Percentiles rank a stretch among this genome's conserved stretches.
Conservation (phyloP, 192 early-diverging fungal genomes). For the Mortierella claussenii region DNA sequence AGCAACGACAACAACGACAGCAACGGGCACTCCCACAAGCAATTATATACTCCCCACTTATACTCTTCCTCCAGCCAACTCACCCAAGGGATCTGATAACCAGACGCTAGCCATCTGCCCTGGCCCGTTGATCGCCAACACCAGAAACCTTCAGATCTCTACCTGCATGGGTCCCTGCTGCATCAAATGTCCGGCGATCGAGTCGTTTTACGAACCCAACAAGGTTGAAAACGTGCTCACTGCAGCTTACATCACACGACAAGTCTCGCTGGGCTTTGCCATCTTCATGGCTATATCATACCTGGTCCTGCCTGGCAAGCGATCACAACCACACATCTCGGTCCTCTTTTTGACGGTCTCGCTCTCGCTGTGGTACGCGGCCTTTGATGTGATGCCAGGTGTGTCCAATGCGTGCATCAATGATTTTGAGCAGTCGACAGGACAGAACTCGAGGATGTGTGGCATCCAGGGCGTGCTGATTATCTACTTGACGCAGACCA, state of each 20-base stretch:
- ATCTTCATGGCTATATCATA: conserved; percentile 44
- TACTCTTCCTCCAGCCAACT: not conserved
- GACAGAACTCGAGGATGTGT: conserved; percentile 31
- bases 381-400: conserved; percentile 44
- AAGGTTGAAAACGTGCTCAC: conserved; percentile 24
- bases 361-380: conserved; percentile 36
- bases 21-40: not conserved
- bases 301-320: conserved; percentile 36
- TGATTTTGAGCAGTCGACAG: conserved; percentile 35
- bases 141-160: conserved; percentile 3
- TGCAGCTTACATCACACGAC: conserved; percentile 28
- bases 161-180: conserved; percentile 13
- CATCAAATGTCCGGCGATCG: conserved; percentile 38
- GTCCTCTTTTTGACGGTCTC: conserved; percentile 47
- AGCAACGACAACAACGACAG: not conserved
- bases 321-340: conserved; percentile 48
- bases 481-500: conserved; percentile 45
- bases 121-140: conserved; percentile 29
- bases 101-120: conserved; percentile 7
- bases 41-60: too few relatives aligned
- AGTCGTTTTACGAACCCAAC: conserved; percentile 42
- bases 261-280: conserved; percentile 20
- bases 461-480: conserved; percentile 43
- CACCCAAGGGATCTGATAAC: not conserved
- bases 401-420: conserved; percentile 33